phyloP scores from a whole-genome alignment of 139 green algal species.

The Haematococcus lacustris region DNA sequence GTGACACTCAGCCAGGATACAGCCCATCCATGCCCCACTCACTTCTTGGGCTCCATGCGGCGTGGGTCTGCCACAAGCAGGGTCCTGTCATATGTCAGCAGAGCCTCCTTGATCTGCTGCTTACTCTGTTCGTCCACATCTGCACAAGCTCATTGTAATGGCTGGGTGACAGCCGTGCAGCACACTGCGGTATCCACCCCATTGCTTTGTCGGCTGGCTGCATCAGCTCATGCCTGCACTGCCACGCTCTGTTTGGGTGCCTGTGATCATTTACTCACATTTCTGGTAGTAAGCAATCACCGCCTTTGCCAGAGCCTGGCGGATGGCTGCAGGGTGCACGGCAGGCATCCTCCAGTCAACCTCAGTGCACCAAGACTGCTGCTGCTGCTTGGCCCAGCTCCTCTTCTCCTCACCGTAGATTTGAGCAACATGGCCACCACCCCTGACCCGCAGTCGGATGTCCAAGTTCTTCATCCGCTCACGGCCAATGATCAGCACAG shows the following conservation, averaged over 20 bases:
- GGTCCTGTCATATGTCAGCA: conserved; percentile 93
- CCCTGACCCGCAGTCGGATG: conserved; percentile 94
- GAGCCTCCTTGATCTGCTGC: conserved; percentile 62
- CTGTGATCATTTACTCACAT: conserved; percentile 53
- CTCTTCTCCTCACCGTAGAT: conserved; percentile 81
- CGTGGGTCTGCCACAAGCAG: conserved; percentile 96
- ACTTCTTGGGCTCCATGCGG: conserved; percentile 5
- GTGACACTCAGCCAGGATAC: no score
- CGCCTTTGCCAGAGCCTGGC: conserved; percentile 96
- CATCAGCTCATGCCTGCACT: not conserved
- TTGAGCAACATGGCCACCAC: conserved; percentile 93
- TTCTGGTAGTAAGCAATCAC: conserved; percentile 99
- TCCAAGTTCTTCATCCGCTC: conserved; percentile 88
- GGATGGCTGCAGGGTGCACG: conserved; percentile 83
- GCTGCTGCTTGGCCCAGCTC: no score
- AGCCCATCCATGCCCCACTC: no score
- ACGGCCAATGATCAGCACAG: conserved; percentile 89
- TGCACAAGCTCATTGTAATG: not conserved
- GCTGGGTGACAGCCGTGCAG: no score
- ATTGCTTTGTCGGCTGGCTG: not conserved
- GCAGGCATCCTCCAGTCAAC: no score
- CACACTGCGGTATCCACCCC: no score
- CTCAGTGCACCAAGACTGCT: no score
- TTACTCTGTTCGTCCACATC: not conserved
- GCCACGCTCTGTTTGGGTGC: not conserved